A percentile compares a stretch with the other conserved stretches of the same genome.
phyloP scores from a whole-genome alignment of 2,329 filamentous ascomycete genomes.

The Ascochyta clinopodiicola region DNA sequence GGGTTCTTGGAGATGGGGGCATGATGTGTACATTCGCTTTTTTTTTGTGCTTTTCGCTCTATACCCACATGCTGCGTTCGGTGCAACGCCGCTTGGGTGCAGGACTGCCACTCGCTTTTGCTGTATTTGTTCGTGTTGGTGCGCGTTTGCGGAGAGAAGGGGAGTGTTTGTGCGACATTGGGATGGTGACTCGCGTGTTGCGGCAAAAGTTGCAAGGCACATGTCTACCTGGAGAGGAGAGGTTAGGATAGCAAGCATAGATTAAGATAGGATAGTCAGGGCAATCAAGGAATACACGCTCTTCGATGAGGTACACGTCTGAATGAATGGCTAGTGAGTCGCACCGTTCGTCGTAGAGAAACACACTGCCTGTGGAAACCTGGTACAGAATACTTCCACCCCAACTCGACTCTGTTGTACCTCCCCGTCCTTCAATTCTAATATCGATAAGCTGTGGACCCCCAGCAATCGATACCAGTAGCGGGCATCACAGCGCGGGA shows the following conservation, averaged over 20 bases:
- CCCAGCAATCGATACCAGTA: slow-evolving; percentile 5
- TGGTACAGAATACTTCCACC: too few relatives aligned
- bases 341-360: too few relatives aligned
- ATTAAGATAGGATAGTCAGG: slow-evolving; percentile 3
- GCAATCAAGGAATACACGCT: background rate
- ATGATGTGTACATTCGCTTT: slow-evolving; percentile 7
- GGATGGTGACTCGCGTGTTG: background rate
- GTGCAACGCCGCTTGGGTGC: slow-evolving; percentile 13
- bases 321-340: background rate
- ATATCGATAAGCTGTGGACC: background rate
- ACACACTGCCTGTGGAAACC: too few relatives aligned
- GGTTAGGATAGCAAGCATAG: background rate
- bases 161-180: slow-evolving; percentile 1
- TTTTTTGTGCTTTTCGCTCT: slow-evolving; percentile 6
- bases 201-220: background rate
- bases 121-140: background rate
- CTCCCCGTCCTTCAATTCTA: background rate
- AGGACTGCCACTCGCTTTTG: slow-evolving; percentile 16
- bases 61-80: slow-evolving; percentile 12
- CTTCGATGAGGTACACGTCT: background rate
- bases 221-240: slow-evolving; percentile 1
- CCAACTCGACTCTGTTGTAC: too few relatives aligned
- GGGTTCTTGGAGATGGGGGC: too few relatives aligned
- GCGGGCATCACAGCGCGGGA: background rate
- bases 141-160: background rate